phyloP scores from a whole-genome alignment of 345 rosid species.

The Acer negundo region DNA sequence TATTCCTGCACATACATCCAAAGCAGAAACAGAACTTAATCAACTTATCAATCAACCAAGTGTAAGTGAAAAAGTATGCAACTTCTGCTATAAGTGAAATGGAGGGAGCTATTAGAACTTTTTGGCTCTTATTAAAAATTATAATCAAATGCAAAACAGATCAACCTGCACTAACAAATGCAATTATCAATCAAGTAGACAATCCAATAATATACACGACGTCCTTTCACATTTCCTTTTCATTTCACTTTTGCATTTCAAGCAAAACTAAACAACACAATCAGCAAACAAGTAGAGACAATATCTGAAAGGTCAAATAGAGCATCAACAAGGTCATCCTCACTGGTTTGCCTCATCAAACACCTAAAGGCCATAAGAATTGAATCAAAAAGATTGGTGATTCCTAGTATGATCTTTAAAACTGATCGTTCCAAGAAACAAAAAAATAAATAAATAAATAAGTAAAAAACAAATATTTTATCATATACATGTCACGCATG shows the following conservation, averaged over 20 bases:
- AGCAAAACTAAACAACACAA: background rate
- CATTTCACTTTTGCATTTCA: no score
- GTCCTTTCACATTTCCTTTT: no score
- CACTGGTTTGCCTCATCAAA: background rate
- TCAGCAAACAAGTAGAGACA: background rate
- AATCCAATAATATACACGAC: background rate
- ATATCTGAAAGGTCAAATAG: background rate
- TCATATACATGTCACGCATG: background rate
- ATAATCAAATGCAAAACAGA: background rate
- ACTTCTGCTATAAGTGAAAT: background rate
- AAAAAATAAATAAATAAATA: no score
- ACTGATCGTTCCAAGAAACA: background rate
- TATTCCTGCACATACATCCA: slow-evolving; percentile 41
- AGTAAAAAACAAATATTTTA: no score
- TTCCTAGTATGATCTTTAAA: background rate
- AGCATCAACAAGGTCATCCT: background rate
- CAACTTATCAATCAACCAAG: slow-evolving; percentile 4
- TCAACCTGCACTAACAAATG: background rate
- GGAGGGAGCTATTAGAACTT: background rate
- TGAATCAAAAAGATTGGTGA: background rate
- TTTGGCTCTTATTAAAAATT: background rate
- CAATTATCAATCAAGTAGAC: background rate
- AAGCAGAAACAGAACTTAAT: slow-evolving; percentile 14
- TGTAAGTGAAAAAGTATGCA: slow-evolving; percentile 7
- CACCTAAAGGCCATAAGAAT: background rate